Evolutionary conservation across 2,329 filamentous ascomycete genomes (phyloP).

Genomic region (Exophiala lecanii-corni): DNA sequence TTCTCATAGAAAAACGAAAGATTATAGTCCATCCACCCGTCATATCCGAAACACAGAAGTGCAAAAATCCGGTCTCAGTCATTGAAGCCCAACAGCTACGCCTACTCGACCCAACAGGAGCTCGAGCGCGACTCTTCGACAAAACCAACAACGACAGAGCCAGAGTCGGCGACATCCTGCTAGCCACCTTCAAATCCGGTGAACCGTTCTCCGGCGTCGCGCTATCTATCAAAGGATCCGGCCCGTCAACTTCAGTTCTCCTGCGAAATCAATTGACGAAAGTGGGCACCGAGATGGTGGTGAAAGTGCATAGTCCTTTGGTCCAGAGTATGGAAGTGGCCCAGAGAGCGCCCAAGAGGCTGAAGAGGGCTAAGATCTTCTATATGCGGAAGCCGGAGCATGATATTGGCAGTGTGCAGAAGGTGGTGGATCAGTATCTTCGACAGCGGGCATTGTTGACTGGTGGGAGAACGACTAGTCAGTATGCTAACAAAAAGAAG

Average conservation of each 20-base stretch:
- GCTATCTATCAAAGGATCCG: conserved; percentile 79
- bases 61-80: conserved; percentile 60
- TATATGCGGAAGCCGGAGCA: conserved; percentile 84
- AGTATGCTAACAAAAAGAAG: conserved; percentile 9
- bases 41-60: conserved; percentile 32
- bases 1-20: conserved; percentile 39
- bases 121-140: conserved; percentile 76
- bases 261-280: conserved; percentile 81
- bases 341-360: conserved; percentile 77
- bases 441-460: conserved; percentile 47
- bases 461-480: conserved; percentile 23
- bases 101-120: conserved; percentile 76
- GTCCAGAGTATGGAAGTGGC: conserved; percentile 91
- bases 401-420: conserved; percentile 80
- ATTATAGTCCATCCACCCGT: conserved; percentile 52
- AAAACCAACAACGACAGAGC: conserved; percentile 69
- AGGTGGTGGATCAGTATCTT: conserved; percentile 66
- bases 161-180: conserved; percentile 82
- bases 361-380: conserved; percentile 79
- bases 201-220: conserved; percentile 89
- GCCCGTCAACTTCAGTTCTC: conserved; percentile 81
- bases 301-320: conserved; percentile 88
- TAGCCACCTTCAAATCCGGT: conserved; percentile 76
- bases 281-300: conserved; percentile 93
- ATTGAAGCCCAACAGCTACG: conserved; percentile 66